These are phyloP conservation scores for Chaetomium cochliodes DNA, from an alignment of 495 filamentous ascomycete species.

Conservation along the genomic window DNA sequence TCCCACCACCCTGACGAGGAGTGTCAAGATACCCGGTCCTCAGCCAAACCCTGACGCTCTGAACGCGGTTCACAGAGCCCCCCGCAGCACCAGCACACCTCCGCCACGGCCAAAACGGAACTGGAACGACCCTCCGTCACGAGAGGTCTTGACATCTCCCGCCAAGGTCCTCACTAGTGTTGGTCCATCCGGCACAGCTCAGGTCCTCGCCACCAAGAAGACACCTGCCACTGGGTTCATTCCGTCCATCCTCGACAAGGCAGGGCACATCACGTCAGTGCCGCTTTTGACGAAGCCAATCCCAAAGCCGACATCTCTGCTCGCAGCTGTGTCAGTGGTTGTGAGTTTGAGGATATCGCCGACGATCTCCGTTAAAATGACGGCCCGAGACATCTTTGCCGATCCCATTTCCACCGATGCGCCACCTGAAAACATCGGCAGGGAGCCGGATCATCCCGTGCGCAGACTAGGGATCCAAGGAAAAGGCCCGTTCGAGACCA, in stretches of 20 bases:
- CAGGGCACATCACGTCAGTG: constrained; percentile 23
- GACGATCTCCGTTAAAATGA: constrained; percentile 20
- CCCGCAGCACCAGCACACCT: neutral
- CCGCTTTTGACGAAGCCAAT: constrained; percentile 28
- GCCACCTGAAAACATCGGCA: constrained; percentile 54
- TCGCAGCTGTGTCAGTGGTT: constrained; percentile 9
- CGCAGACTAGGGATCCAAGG: constrained; percentile 43
- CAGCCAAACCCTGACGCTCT: neutral
- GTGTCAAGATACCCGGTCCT: neutral
- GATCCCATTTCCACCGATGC: constrained; percentile 60
- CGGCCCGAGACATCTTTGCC: constrained; percentile 46
- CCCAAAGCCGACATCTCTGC: constrained; percentile 27
- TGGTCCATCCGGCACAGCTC: constrained; percentile 24
- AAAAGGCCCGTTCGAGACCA: constrained; percentile 64
- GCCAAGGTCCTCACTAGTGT: constrained; percentile 31
- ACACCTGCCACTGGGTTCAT: constrained; percentile 25
- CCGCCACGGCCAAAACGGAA: neutral
- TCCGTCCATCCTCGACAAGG: constrained; percentile 22
- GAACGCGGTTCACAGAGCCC: neutral
- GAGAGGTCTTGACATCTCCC: constrained; percentile 17
- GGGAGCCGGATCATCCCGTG: constrained; percentile 47
- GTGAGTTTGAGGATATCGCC: neutral
- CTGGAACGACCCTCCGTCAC: constrained; percentile 6
- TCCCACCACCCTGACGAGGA: neutral
- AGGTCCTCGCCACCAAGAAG: constrained; percentile 25